Evolutionary conservation across 371 early-diverging fungal species (phyloP).

Genomic region (Rhizopus delemar): DNA sequence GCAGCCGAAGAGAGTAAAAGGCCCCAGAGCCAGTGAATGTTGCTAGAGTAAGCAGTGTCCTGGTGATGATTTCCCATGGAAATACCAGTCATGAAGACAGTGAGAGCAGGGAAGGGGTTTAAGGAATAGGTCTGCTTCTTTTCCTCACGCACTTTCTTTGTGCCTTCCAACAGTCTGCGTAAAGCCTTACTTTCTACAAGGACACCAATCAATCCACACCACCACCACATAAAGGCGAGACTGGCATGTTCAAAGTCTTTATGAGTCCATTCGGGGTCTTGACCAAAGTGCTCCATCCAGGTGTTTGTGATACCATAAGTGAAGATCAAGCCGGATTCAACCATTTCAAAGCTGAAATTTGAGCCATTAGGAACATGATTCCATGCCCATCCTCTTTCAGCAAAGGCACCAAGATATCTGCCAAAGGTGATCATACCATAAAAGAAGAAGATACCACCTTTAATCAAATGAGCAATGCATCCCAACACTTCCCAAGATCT

Average conservation of each 20-base stretch:
- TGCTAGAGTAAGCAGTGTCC: constrained; percentile 55
- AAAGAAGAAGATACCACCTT: constrained; percentile 55
- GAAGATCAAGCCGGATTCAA: constrained; percentile 51
- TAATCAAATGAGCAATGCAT: constrained; percentile 54
- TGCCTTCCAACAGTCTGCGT: constrained; percentile 38
- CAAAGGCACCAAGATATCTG: constrained; percentile 52
- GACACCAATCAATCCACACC: constrained; percentile 62
- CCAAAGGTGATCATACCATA: constrained; percentile 50
- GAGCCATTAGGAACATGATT: constrained; percentile 39
- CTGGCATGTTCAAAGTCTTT: constrained; percentile 69
- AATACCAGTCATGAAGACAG: constrained; percentile 61
- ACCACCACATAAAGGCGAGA: constrained; percentile 70
- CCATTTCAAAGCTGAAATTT: constrained; percentile 52
- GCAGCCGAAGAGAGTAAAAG: constrained; percentile 55
- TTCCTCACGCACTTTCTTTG: constrained; percentile 12
- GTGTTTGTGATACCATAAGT: constrained; percentile 66
- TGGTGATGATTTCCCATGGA: constrained; percentile 70
- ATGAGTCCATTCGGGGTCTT: constrained; percentile 57
- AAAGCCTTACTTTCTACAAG: constrained; percentile 56
- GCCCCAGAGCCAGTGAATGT: constrained; percentile 65
- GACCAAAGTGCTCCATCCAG: constrained; percentile 65
- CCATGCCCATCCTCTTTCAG: constrained; percentile 55
- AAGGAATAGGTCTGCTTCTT: constrained; percentile 20
- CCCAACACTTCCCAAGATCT: constrained; percentile 48
- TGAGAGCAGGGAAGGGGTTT: constrained; percentile 62